A percentile compares a stretch with the other conserved stretches of the same genome.
These are phyloP conservation scores for Phyllostachys edulis DNA, from an alignment of 176 grass and related monocot species.

Conservation along the genomic window DNA sequence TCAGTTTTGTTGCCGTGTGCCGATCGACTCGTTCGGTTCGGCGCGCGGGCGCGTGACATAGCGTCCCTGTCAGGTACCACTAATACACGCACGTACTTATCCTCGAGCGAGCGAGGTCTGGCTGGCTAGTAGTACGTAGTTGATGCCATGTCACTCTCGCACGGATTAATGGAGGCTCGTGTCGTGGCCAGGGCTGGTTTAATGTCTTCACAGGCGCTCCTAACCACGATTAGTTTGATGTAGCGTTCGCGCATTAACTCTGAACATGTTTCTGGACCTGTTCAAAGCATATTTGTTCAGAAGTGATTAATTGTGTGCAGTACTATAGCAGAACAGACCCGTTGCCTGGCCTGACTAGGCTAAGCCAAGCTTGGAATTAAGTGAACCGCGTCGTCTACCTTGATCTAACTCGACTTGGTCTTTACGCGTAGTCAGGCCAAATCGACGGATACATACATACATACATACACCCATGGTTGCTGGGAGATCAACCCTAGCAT, in stretches of 20 bases:
- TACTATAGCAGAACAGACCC: neutral
- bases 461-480: neutral
- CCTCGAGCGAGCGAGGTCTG: neutral
- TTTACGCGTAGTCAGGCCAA: no score
- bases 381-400: no score
- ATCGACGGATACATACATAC: neutral
- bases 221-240: neutral
- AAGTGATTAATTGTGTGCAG: neutral
- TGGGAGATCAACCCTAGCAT: neutral
- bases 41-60: neutral
- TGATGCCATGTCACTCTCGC: constrained; percentile 37
- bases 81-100: neutral
- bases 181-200: neutral
- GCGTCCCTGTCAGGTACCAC: constrained; percentile 6
- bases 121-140: neutral
- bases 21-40: neutral
- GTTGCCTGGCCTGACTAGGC: neutral
- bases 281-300: neutral
- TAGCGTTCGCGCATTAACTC: neutral
- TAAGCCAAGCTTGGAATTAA: neutral
- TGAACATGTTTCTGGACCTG: neutral
- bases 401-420: no score
- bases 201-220: neutral
- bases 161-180: neutral
- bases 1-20: neutral